phyloP scores from a whole-genome alignment of 495 filamentous ascomycete species.

The Aspergillus egyptiacus region DNA sequence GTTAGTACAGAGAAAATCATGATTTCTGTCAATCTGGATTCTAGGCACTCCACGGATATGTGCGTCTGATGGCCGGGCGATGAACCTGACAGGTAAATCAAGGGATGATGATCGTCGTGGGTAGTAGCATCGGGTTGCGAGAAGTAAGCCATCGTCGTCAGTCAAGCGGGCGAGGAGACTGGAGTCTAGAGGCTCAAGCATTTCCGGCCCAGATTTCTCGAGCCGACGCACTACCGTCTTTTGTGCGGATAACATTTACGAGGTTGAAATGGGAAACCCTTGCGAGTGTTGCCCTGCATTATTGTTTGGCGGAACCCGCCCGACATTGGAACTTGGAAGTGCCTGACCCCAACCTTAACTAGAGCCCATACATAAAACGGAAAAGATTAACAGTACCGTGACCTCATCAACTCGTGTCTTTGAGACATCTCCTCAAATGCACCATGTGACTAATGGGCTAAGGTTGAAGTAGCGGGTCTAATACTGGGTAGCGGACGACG shows the following conservation, averaged over 20 bases:
- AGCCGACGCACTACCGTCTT: not conserved
- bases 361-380: slow-evolving; percentile 1
- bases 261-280: not conserved
- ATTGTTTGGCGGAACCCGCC: not conserved
- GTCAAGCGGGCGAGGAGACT: too few relatives aligned
- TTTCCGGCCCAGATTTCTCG: not conserved
- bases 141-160: slow-evolving; percentile 11
- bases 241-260: slow-evolving; percentile 7
- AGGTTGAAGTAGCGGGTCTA: too few relatives aligned
- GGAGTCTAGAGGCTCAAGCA: slow-evolving; percentile 11
- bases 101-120: slow-evolving; percentile 10
- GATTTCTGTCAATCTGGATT: slow-evolving; percentile 9
- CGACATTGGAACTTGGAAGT: not conserved
- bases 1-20: slow-evolving; percentile 14
- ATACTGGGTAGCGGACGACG: too few relatives aligned
- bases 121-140: slow-evolving; percentile 6
- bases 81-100: slow-evolving; percentile 1
- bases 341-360: not conserved
- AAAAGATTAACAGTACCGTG: not conserved
- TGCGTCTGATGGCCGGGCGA: not conserved
- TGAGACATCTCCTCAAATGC: too few relatives aligned
- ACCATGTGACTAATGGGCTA: too few relatives aligned
- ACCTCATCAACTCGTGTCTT: not conserved
- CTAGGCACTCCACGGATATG: slow-evolving; percentile 5
- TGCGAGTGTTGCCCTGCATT: slow-evolving; percentile 3